Conservation (phyloP, 805 yeast genomes). For the Nakazawaea pomicola region DNA sequence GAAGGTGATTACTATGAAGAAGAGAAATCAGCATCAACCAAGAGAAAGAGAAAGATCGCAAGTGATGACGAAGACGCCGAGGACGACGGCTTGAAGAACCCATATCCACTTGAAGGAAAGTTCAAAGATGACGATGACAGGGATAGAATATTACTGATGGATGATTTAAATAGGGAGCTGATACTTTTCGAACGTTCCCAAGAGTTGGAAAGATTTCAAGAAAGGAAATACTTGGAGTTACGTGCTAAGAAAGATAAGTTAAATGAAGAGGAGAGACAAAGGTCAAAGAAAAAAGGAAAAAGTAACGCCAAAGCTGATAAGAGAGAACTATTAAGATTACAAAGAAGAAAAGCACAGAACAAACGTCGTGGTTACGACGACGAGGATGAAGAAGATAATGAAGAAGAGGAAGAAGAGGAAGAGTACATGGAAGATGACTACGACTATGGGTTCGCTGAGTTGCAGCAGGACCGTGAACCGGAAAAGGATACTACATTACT, state of each 20-base stretch:
- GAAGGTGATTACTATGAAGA: conserved; percentile 27
- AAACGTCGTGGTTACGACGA: conserved; percentile 16
- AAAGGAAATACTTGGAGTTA: conserved; percentile 75
- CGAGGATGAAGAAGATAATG: conserved; percentile 40
- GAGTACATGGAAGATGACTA: conserved; percentile 35
- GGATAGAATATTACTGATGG: conserved; percentile 59
- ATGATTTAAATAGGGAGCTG: conserved; percentile 90
- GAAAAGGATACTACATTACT: conserved; percentile 42
- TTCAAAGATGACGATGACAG: conserved; percentile 81
- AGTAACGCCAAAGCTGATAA: conserved; percentile 21
- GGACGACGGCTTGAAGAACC: conserved; percentile 46
- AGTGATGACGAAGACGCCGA: conserved; percentile 29
- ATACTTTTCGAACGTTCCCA: conserved; percentile 89
- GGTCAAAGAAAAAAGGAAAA: conserved; percentile 10
- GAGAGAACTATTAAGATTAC: conserved; percentile 28
- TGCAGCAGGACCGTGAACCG: conserved; percentile 12
- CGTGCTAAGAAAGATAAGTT: conserved; percentile 50
- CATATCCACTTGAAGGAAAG: conserved; percentile 92
- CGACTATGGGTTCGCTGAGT: conserved; percentile 32
- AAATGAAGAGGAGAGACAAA: conserved; percentile 15
- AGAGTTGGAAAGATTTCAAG: conserved; percentile 84
- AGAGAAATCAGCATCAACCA: conserved; percentile 32
- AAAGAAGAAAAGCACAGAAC: conserved; percentile 14
- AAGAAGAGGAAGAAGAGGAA: conserved; percentile 30
- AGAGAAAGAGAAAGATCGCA: conserved; percentile 19